Base-by-base conservation (phyloP, 1,139 yeast species). In the Candida pseudocylindracea region DNA sequence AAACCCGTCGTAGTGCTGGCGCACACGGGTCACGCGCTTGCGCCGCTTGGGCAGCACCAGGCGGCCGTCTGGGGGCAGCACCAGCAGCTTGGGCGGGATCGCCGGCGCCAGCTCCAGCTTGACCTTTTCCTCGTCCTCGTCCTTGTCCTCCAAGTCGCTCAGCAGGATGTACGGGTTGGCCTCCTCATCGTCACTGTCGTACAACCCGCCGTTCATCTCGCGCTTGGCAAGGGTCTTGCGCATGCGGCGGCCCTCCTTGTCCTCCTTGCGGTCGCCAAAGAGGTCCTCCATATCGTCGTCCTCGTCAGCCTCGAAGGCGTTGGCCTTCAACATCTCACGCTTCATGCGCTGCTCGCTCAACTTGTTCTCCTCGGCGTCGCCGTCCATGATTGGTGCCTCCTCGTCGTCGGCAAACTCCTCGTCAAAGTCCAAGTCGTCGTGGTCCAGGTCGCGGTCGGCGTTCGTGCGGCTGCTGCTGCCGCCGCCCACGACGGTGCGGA, bases 371-470 rank as follows among this genome's bases (percentile, higher is more conserved):
- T 81, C 92, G 47, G 88, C 98, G 36, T 85, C 83, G 33, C 95
- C 96, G 46, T 88, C 98, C 66, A 88, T 72, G 37, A 85, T 79
- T 26, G 98, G 98, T 1, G 96, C 96, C 50, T 88, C 98, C 54
- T 88, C 98, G 50, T 88, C 98, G 51, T 88, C 98, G 15, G 93
- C 96, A 53, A 88, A 88, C 49, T 85, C 96, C 49, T 88, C 98
- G 42, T 88, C 95, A 45, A 66, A 91, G 55, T 88, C 98, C 42
- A 85, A 56, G 47, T 85, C 96, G 42, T 85, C 95, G 41, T 79
- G 85, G 39, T 81, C 93, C 8, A 81, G 74, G 42, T 72, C 81
- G 39, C 72, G 54, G 33, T 63, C 73, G 30, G 60, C 67, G 12
- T 57, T 60, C 20, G 54, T 57, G 15, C 48, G 49, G 9, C 58